These are phyloP conservation scores for Lotmaria passim DNA, from an alignment of 208 protist genomes.

Conservation along the genomic window DNA sequence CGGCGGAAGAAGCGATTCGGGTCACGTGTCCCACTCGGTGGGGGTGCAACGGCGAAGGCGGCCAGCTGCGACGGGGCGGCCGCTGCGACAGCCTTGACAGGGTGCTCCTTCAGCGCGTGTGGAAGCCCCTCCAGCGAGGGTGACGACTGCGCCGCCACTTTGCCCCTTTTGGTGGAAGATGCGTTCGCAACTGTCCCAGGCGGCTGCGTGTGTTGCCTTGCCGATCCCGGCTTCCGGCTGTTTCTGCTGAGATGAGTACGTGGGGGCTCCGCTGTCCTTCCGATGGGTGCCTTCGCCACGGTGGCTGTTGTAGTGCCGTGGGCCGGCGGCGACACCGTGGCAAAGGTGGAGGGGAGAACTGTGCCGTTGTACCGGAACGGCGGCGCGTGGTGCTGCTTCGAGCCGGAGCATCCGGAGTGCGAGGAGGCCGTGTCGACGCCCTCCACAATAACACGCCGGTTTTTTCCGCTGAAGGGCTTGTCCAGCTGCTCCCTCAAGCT, in stretches of 20 bases:
- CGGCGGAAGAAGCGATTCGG: constrained; percentile 11
- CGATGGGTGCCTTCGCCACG: too few relatives aligned
- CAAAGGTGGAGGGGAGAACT: background rate
- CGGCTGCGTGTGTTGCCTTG: too few relatives aligned
- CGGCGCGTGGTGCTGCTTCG: background rate
- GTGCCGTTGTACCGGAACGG: too few relatives aligned
- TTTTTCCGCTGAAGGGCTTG: background rate
- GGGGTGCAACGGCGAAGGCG: constrained; percentile 9
- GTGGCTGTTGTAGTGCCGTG: too few relatives aligned
- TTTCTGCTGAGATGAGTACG: too few relatives aligned
- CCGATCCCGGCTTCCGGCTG: too few relatives aligned
- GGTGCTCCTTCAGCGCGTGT: background rate
- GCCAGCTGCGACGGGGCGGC: background rate
- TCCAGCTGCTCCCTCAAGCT: background rate
- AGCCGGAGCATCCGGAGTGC: background rate
- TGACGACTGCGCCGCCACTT: too few relatives aligned
- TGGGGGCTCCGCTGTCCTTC: background rate
- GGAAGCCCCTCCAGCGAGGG: background rate
- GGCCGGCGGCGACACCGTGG: background rate
- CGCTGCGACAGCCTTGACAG: background rate
- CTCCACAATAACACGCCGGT: background rate
- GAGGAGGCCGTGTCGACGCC: background rate
- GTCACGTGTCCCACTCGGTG: constrained; percentile 1
- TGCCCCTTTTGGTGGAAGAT: background rate
- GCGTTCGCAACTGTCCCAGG: background rate